Conservation (phyloP, 495 filamentous ascomycete species). For the Penicillium angulare region DNA sequence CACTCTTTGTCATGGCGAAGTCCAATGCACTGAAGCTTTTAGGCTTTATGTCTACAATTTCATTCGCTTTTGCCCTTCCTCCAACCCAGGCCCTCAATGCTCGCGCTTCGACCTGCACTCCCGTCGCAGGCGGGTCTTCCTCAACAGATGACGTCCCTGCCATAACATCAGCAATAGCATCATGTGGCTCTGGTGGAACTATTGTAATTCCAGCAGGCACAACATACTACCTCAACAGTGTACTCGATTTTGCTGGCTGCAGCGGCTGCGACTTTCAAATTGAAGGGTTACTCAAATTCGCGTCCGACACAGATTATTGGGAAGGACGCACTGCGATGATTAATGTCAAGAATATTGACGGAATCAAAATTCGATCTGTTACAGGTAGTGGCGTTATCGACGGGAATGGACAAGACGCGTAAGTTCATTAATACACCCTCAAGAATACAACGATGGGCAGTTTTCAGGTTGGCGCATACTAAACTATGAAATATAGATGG, state of each 20-base stretch:
- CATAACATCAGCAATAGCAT: constrained; percentile 33
- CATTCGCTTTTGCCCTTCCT: not conserved
- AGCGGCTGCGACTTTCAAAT: constrained; percentile 40
- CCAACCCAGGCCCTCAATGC: constrained; percentile 4
- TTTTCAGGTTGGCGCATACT: not conserved
- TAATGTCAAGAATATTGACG: constrained; percentile 29
- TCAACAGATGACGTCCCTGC: constrained; percentile 40
- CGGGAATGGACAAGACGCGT: constrained; percentile 45
- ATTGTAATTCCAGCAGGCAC: constrained; percentile 41
- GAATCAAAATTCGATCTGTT: constrained; percentile 35
- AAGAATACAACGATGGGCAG: not conserved
- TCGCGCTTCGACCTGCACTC: constrained; percentile 36
- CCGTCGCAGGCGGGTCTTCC: constrained; percentile 26
- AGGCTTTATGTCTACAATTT: not conserved
- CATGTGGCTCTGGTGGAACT: constrained; percentile 40
- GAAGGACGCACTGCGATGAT: constrained; percentile 39
- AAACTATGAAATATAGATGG: constrained; percentile 19
- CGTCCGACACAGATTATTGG: constrained; percentile 38
- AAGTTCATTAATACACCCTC: constrained; percentile 3
- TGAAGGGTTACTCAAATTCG: constrained; percentile 40
- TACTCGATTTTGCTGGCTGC: constrained; percentile 38
- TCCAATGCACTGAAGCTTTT: not conserved
- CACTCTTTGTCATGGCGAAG: too few species aligned
- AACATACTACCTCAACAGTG: constrained; percentile 42
- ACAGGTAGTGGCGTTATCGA: constrained; percentile 44